These are phyloP conservation scores for Quercus berberidifolia DNA, from an alignment of 306 rosid species.

Conservation along the genomic window DNA sequence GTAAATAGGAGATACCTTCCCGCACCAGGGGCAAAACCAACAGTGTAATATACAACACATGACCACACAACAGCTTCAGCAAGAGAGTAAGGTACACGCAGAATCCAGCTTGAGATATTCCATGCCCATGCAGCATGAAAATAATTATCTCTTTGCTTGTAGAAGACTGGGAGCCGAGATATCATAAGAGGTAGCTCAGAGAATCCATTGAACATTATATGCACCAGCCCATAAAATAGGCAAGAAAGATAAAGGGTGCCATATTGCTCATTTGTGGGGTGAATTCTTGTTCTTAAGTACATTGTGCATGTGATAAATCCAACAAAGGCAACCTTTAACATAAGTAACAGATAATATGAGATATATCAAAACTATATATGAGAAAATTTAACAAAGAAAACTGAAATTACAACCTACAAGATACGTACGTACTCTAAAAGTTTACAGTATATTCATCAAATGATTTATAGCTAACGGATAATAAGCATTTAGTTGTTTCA, in stretches of 20 bases:
- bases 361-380: neutral
- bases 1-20: constrained; percentile 48
- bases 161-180: constrained; percentile 76
- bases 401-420: neutral
- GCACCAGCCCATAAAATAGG: constrained; percentile 77
- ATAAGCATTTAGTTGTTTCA: neutral
- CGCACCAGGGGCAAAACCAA: constrained; percentile 80
- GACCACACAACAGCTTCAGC: constrained; percentile 82
- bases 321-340: constrained; percentile 74
- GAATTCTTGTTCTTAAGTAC: constrained; percentile 56
- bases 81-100: constrained; percentile 76
- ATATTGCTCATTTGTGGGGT: constrained; percentile 54
- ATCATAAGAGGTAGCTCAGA: constrained; percentile 82
- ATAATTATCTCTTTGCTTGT: constrained; percentile 84
- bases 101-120: constrained; percentile 68
- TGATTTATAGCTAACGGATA: neutral
- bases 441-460: neutral
- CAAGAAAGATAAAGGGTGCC: constrained; percentile 78
- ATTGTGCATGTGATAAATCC: constrained; percentile 77
- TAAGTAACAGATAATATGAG: neutral
- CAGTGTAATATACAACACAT: constrained; percentile 66
- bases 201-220: constrained; percentile 89
- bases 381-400: constrained; percentile 7
- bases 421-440: neutral
- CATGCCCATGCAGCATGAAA: constrained; percentile 93